Evolutionary conservation across 2,329 filamentous ascomycete species (phyloP), one percentile per base, ranked within the genome.

Genomic region (Cladobotryum protrusum): DNA sequence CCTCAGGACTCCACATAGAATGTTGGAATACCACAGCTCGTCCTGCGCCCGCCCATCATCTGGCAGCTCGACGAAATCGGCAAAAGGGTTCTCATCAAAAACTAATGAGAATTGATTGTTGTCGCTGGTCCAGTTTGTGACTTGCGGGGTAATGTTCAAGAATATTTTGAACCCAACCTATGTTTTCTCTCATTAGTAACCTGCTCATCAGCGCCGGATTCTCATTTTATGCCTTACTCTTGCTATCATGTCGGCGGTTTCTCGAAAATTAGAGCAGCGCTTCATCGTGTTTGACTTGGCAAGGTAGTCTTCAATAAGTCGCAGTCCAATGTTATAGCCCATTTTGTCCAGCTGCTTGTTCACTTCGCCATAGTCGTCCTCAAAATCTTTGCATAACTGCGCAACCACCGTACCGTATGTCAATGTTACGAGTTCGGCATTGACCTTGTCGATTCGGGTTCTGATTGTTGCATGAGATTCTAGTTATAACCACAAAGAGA

Each of bases 81-180:
- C 91, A 52, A 99, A 74, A 1, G 93, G 93, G 63, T 97, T 99
- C 68, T 99, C 93, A 57, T 99, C 93, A 59, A 99, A 96, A 14
- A 96, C 81, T 12, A 99, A 76, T 0, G 90, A 96, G 72, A 99
- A 99, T 59, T 95, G 89, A 67, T 96, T 96, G 72, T 85, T 93
- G 70, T 99, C 93, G 66, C 81, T 88, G 18, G 90, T 93, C 93
- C 93, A 99, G 66, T 95, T 96, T 43, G 90, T 89, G 56, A 97
- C 85, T 7, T 85, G 87, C 0, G 93, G 93, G 4, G 91, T 95
- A 59, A 96, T 90, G 64, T 99, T 99, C 54, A 99, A 81, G 68
- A 99, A 99, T 57, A 99, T 96, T 73, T 99, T 97, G 75, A 99
- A 99, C 50, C 93, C 93, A 57, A 99, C 87, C 88, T 96, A 56